These are phyloP conservation scores for Omphalotus guepiniiformis DNA, from an alignment of 768 basidiomycete genomes.

Conservation along the genomic window DNA sequence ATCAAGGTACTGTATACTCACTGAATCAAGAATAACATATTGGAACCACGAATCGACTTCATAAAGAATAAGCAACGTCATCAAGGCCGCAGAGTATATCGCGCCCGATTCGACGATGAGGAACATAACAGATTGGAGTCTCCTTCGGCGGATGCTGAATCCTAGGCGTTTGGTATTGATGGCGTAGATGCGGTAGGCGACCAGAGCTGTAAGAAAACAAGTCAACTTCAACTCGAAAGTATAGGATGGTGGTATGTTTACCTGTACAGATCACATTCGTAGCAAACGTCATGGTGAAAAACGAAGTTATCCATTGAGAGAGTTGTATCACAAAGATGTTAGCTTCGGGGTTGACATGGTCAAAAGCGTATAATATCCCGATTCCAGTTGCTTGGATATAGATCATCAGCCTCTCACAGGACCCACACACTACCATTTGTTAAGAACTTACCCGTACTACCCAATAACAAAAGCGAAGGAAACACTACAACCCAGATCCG, in stretches of 20 bases:
- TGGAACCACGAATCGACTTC: too few species aligned
- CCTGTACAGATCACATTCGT: slow-evolving; percentile 20
- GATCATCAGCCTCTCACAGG: not conserved
- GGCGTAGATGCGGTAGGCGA: slow-evolving; percentile 15
- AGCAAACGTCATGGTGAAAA: slow-evolving; percentile 16
- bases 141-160: not conserved
- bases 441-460: not conserved
- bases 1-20: slow-evolving; percentile 5
- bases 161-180: slow-evolving; percentile 5
- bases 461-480: not conserved
- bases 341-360: not conserved
- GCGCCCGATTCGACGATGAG: slow-evolving; percentile 18
- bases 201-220: slow-evolving; percentile 8
- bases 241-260: not conserved
- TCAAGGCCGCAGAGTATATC: slow-evolving; percentile 11
- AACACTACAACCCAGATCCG: not conserved
- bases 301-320: slow-evolving; percentile 12
- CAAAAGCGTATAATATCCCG: slow-evolving; percentile 1
- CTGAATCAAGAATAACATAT: slow-evolving; percentile 15
- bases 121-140: slow-evolving; percentile 9
- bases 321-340: slow-evolving; percentile 2
- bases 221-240: slow-evolving; percentile 8
- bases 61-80: slow-evolving; percentile 12
- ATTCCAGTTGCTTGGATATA: not conserved
- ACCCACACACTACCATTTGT: not conserved